Base-by-base conservation (phyloP, 2,329 filamentous ascomycete genomes). In the Cryoendolithus antarcticus region DNA sequence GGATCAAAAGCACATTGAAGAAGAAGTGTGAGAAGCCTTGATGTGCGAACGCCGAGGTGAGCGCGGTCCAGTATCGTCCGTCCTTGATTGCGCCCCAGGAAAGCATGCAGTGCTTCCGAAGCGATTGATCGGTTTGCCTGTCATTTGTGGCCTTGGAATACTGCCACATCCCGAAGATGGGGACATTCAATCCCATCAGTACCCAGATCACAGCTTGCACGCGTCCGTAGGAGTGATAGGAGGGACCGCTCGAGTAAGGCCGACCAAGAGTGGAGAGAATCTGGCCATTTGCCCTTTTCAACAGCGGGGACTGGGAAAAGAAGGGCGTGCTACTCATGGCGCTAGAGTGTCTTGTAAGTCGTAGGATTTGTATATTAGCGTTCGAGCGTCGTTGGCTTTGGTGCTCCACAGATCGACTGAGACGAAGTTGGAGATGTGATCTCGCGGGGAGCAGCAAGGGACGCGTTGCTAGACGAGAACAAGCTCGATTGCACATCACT, bases 1-100 rank as follows among this genome's bases (percentile, higher is more conserved):
- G 54, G 29, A 66, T 50, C 1, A 57, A 48, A 8, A 66, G n/a
- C 59, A 67, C 62, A 48, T 69, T 69, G 45, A 58, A 55, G 6
- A 49, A 39, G 32, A 66, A 48, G 45, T 70, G 66, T 2, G 41
- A n/a, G 1, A 55, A 9, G 4, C 52, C 38, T 2, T 46, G 13
- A 37, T 70, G 66, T 1, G 59, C 59, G 45, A 68, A 65, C 9
- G 53, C 54, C 8, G 47, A 51, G 0, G 64, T 66, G 30, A 69
- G 6, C 3, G 60, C 7, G 1, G 62, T 62, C 51, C 57, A 62
- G 41, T 54, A 64, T 8, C 50, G 49, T 4, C 60, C 58, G 11
- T 48, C 44, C 10, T 48, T 24, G 35, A 58, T 27, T 39, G 58
- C 49, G 1, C 40, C 34, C 11, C 48, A 35, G n/a, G 56, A 61